Base-by-base conservation (phyloP, 2,329 filamentous ascomycete genomes). In the Fusarium zealandicum region DNA sequence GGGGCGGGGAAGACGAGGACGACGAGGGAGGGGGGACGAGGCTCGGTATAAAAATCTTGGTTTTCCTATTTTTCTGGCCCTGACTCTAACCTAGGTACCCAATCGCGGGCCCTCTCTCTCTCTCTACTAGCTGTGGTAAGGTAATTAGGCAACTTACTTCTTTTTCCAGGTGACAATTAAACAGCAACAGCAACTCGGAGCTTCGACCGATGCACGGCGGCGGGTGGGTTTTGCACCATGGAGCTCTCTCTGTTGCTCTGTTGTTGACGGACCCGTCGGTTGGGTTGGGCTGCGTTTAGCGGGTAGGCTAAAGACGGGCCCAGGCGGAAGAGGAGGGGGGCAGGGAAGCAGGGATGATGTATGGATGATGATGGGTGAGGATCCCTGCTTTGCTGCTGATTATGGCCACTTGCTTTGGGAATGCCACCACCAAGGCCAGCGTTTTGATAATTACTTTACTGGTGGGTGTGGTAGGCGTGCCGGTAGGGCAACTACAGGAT, bases 301-400 rank as follows among this genome's bases (percentile, higher is more conserved):
- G 65, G 64, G 54, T 64, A 64, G 50, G 60, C 65, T 67, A 66
- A 63, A 64, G 51, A 51, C 61, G 60, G 58, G 64, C 49, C 50
- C 40, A 49, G 55, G 61, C 55, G 40, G 31, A 55, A 45, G 59
- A 42, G 31, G 53, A 44, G 25, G 25, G 37, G 28, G 20, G 22
- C 33, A 16, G 25, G 16, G 28, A 6, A 16, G 33, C 44, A 47
- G 25, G 44, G 38, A 61, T 60, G 43, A 61, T 53, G 57, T 36
- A 48, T 36, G 18, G 49, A 31, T 59, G 54, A 54, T 51, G 57
- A 56, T 35, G 40, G 39, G 47, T 17, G 20, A 37, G 22, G 30
- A 36, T 45, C 42, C 42, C 42, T 36, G 32, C 14, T 22, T 36
- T 18, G 33, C 33, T 36, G 33, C 10, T 36, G 14, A 11, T 18